These are phyloP conservation scores for Talaromyces sp. DNA, from an alignment of 2,329 filamentous ascomycete species.

Conservation along the genomic window DNA sequence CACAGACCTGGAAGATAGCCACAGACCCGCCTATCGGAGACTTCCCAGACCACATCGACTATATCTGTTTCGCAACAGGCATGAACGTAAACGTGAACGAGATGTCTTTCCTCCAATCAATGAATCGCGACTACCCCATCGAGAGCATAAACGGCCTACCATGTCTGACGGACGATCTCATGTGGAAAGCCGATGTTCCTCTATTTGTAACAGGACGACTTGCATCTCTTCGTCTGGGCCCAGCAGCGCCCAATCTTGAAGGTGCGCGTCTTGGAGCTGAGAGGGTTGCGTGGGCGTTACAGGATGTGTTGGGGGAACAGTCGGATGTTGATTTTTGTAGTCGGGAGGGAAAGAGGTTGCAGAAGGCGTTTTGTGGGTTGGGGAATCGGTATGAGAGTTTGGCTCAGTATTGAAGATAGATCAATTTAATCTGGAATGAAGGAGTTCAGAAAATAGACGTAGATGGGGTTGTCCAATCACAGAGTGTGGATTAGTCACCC, in stretches of 20 bases:
- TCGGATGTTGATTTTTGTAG: conserved; percentile 23
- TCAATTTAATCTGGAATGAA: neutral
- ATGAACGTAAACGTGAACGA: conserved; percentile 62
- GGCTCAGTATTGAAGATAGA: neutral
- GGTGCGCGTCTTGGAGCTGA: conserved; percentile 72
- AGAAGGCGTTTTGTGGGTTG: conserved; percentile 41
- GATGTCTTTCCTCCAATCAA: conserved; percentile 61
- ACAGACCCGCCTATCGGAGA: conserved; percentile 54
- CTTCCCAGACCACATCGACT: conserved; percentile 56
- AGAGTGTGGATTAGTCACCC: neutral
- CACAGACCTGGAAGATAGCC: conserved; percentile 52
- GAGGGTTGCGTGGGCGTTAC: conserved; percentile 68
- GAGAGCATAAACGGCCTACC: conserved; percentile 65
- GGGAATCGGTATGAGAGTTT: conserved; percentile 41
- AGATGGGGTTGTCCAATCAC: conserved; percentile 1
- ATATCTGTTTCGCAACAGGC: conserved; percentile 75
- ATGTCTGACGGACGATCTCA: conserved; percentile 71
- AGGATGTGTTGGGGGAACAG: conserved; percentile 53
- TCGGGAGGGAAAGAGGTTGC: conserved; percentile 27
- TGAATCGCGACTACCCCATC: conserved; percentile 62
- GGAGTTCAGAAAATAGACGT: neutral
- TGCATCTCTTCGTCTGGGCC: conserved; percentile 67
- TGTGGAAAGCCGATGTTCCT: conserved; percentile 72
- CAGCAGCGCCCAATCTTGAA: conserved; percentile 70
- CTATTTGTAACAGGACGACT: conserved; percentile 69